Evolutionary conservation across 192 early-diverging fungal species (phyloP).

Genomic region (Tieghemiomyces parasiticus): DNA sequence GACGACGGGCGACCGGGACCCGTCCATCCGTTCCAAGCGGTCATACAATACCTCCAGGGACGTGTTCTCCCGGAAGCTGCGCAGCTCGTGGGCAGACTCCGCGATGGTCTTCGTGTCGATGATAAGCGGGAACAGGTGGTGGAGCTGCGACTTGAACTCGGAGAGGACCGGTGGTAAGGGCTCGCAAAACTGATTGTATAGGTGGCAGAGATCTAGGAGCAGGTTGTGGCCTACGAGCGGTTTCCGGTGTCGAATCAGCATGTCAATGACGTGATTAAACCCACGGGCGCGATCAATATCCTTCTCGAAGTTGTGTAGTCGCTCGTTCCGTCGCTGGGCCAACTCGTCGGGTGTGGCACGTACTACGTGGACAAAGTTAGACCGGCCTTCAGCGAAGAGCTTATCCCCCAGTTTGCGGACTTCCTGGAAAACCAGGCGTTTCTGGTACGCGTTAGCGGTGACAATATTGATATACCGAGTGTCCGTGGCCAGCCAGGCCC

Average conservation of each 20-base stretch:
- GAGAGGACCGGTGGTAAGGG: slow-evolving; percentile 45
- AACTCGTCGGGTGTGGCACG: slow-evolving; percentile 6
- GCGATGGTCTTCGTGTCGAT: slow-evolving; percentile 29
- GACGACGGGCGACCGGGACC: slow-evolving; percentile 15
- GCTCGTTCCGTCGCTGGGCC: not conserved
- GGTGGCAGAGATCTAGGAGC: slow-evolving; percentile 68
- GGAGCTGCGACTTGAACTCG: slow-evolving; percentile 48
- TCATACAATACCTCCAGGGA: slow-evolving; percentile 25
- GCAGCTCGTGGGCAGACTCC: slow-evolving; percentile 23
- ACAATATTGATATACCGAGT: not conserved
- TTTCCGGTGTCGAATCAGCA: slow-evolving; percentile 45
- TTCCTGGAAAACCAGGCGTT: slow-evolving; percentile 66
- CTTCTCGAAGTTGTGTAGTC: slow-evolving; percentile 14
- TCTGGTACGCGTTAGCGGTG: slow-evolving; percentile 32
- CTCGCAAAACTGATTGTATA: slow-evolving; percentile 55
- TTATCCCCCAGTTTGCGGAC: slow-evolving; percentile 29
- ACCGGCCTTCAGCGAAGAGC: not conserved
- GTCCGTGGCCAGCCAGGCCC: not conserved
- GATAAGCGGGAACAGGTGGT: slow-evolving; percentile 32
- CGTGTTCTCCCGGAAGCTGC: slow-evolving; percentile 19
- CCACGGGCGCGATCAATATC: slow-evolving; percentile 38
- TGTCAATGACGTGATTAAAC: slow-evolving; percentile 68
- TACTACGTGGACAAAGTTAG: not conserved
- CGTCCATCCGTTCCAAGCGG: slow-evolving; percentile 16
- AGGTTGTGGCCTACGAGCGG: slow-evolving; percentile 86